These are phyloP conservation scores for Endocarpon pusillum DNA, from an alignment of 495 filamentous ascomycete species.

Conservation along the genomic window DNA sequence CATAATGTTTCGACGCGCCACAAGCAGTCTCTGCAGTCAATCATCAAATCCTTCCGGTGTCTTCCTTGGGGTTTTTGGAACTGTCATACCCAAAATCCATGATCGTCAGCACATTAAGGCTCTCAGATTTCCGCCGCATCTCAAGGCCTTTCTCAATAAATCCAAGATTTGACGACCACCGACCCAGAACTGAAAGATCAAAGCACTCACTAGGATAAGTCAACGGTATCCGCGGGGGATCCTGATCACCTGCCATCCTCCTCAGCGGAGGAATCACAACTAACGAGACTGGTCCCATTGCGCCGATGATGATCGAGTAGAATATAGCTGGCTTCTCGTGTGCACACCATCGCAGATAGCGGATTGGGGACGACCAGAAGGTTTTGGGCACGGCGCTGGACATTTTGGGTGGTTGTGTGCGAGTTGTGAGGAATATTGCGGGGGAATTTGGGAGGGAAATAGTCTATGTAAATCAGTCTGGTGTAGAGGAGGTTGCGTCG, in stretches of 20 bases:
- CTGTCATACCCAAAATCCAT: slow-evolving; percentile 22
- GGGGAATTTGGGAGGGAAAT: too few species aligned
- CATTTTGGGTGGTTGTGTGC: slow-evolving; percentile 38
- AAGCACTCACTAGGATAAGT: slow-evolving; percentile 72
- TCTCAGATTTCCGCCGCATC: not conserved
- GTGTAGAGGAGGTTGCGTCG: slow-evolving; percentile 9
- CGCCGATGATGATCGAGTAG: slow-evolving; percentile 60
- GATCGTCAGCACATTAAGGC: not conserved
- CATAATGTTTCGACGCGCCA: not conserved
- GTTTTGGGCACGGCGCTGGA: slow-evolving; percentile 30
- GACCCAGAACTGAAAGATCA: not conserved
- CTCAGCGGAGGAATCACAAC: slow-evolving; percentile 52
- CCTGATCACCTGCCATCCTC: slow-evolving; percentile 48
- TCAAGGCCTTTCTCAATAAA: not conserved
- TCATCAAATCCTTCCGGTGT: slow-evolving; percentile 68
- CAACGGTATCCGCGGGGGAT: slow-evolving; percentile 53
- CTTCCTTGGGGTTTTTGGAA: slow-evolving; percentile 57
- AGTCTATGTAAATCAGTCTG: too few species aligned
- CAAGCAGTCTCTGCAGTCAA: too few species aligned
- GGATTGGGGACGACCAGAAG: slow-evolving; percentile 68
- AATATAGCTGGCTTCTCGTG: slow-evolving; percentile 78
- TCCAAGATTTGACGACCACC: not conserved
- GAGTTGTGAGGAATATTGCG: too few species aligned
- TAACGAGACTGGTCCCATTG: slow-evolving; percentile 50
- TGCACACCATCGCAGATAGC: slow-evolving; percentile 73